These are phyloP conservation scores for Fusarium oxysporum DNA, from an alignment of 2,329 filamentous ascomycete species.

Conservation along the genomic window DNA sequence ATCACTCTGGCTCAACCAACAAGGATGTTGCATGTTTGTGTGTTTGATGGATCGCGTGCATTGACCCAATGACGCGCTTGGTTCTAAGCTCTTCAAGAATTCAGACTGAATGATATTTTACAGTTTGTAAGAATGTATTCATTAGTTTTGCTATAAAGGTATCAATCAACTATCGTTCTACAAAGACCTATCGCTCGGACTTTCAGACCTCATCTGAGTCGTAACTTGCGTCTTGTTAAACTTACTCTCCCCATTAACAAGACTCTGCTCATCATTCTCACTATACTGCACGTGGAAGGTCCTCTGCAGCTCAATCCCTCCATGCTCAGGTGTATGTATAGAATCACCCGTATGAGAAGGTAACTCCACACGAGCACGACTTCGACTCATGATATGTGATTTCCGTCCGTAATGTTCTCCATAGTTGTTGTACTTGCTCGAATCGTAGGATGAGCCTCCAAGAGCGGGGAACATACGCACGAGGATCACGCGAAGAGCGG, in stretches of 20 bases:
- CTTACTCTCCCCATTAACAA: constrained; percentile 18
- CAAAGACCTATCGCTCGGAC: constrained; percentile 17
- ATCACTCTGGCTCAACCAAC: neutral
- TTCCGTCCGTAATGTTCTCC: constrained; percentile 36
- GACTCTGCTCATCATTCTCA: constrained; percentile 40
- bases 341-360: constrained; percentile 35
- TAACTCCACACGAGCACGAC: constrained; percentile 34
- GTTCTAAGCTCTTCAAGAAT: accelerated
- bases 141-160: neutral
- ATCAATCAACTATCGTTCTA: neutral
- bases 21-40: neutral
- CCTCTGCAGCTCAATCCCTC: constrained; percentile 42
- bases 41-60: neutral
- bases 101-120: neutral
- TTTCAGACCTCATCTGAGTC: constrained; percentile 18
- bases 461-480: constrained; percentile 46
- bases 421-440: constrained; percentile 42
- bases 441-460: constrained; percentile 41
- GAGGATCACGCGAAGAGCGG: constrained; percentile 47
- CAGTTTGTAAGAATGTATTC: neutral
- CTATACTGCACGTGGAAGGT: constrained; percentile 43
- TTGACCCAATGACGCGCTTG: neutral
- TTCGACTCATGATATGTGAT: constrained; percentile 37
- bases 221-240: constrained; percentile 25
- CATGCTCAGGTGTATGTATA: constrained; percentile 28